These are phyloP conservation scores for Solanum hybrid DNA, from an alignment of 305 asterid species.

Conservation along the genomic window DNA sequence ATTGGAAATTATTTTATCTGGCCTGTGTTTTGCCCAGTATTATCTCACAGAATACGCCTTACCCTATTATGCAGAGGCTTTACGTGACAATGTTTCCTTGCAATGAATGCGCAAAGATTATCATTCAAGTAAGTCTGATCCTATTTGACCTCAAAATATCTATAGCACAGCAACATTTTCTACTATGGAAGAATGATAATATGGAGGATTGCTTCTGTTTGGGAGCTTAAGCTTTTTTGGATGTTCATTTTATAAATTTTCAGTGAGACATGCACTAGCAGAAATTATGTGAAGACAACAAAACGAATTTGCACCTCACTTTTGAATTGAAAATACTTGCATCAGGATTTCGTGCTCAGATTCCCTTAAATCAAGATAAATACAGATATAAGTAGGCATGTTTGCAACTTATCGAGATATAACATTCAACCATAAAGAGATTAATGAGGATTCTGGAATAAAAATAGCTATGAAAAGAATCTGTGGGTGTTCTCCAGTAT, in stretches of 20 bases:
- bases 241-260: background rate
- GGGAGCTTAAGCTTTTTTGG: background rate
- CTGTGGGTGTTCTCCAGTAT: background rate
- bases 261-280: background rate
- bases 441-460: background rate
- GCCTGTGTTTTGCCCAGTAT: background rate
- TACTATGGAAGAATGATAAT: background rate
- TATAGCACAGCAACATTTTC: background rate
- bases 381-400: background rate
- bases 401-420: background rate
- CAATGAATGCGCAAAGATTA: slow-evolving; percentile 87
- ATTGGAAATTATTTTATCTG: background rate
- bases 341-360: background rate
- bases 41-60: background rate
- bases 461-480: background rate
- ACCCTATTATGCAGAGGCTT: slow-evolving; percentile 52
- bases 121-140: slow-evolving; percentile 56
- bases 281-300: background rate
- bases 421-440: background rate
- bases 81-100: slow-evolving; percentile 95
- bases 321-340: background rate
- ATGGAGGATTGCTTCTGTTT: background rate
- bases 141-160: background rate
- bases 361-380: background rate
- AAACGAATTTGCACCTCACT: background rate